phyloP scores from a whole-genome alignment of 2,329 filamentous ascomycete genomes.

The Phialophora macrospora region DNA sequence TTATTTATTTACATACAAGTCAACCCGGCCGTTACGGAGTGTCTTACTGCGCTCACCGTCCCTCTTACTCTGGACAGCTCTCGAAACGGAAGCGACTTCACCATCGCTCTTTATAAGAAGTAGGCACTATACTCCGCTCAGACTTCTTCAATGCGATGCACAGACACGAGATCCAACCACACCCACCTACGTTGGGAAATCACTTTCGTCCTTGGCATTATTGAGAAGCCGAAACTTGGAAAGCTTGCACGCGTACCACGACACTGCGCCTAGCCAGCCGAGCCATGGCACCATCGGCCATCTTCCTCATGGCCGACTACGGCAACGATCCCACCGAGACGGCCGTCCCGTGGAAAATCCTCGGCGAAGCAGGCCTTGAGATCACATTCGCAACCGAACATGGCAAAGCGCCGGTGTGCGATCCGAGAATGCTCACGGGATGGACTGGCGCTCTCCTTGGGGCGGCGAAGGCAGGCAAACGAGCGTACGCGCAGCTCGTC shows the following conservation, averaged over 20 bases:
- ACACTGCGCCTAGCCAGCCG: not conserved
- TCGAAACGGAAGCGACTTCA: too few relatives aligned
- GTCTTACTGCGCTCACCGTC: too few relatives aligned
- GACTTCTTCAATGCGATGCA: not conserved
- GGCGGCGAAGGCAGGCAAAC: constrained; percentile 39
- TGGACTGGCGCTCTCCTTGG: constrained; percentile 58
- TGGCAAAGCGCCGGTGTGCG: constrained; percentile 55
- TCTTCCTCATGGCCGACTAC: constrained; percentile 61
- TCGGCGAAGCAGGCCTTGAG: constrained; percentile 56
- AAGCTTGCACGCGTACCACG: not conserved
- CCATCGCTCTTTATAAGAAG: too few relatives aligned
- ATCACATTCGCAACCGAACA: constrained; percentile 58
- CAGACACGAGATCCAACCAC: not conserved
- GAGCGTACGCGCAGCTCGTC: constrained; percentile 53
- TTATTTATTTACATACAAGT: too few relatives aligned
- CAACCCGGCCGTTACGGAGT: too few relatives aligned
- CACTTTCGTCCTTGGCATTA: not conserved
- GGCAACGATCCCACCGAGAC: constrained; percentile 63
- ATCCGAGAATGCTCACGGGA: constrained; percentile 57
- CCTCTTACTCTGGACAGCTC: too few relatives aligned
- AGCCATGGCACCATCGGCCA: constrained; percentile 44
- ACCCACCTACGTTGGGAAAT: not conserved
- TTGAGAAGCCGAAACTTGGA: not conserved
- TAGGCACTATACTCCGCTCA: not conserved
- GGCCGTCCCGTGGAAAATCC: constrained; percentile 55